Evolutionary conservation across 1,139 yeast species (phyloP).

Genomic region (Taphrina wiesneri): DNA sequence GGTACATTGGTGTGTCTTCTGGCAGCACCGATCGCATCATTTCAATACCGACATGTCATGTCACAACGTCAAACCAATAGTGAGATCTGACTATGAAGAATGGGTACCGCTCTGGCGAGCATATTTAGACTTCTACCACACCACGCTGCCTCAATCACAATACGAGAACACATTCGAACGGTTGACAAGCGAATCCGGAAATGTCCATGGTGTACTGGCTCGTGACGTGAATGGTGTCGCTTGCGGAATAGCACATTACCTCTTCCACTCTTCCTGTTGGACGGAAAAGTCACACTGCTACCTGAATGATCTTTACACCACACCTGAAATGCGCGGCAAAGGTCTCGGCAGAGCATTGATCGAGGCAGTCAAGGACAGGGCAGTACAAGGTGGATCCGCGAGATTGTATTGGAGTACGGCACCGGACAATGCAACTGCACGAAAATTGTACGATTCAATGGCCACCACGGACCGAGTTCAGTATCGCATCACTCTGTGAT

Average conservation of each 20-base stretch:
- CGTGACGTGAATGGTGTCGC: not conserved
- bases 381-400: not conserved
- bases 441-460: constrained; percentile 11
- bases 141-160: constrained; percentile 10
- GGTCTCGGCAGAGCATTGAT: constrained; percentile 38
- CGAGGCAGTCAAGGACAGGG: constrained; percentile 9
- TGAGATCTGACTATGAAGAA: not conserved
- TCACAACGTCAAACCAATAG: not conserved
- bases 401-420: constrained; percentile 28
- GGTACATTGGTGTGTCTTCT: no score
- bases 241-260: constrained; percentile 40
- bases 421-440: constrained; percentile 15
- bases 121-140: constrained; percentile 23
- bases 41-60: not conserved
- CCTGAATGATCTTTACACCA: constrained; percentile 40
- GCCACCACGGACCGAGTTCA: constrained; percentile 26
- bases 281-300: constrained; percentile 39
- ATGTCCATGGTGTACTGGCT: constrained; percentile 11
- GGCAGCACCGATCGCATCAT: no score
- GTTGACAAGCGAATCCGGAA: not conserved
- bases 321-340: constrained; percentile 37
- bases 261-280: constrained; percentile 40
- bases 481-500: constrained; percentile 12
- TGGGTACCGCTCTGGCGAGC: constrained; percentile 12
- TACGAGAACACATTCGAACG: constrained; percentile 11